These are phyloP conservation scores for Hemerocallis citrina DNA, from an alignment of 106 monocot species.

Conservation along the genomic window DNA sequence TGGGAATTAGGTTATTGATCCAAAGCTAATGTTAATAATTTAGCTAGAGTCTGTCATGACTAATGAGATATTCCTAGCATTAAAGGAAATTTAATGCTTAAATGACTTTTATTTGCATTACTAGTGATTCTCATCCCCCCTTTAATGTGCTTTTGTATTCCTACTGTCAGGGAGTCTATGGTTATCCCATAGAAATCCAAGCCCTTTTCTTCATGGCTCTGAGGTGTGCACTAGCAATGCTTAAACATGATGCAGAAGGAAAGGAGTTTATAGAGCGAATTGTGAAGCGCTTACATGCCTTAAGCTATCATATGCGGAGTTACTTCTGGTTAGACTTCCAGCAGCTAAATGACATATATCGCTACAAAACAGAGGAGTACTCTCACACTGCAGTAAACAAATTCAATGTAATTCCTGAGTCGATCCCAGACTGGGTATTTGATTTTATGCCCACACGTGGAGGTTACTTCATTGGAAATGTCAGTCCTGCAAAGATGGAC, in stretches of 20 bases:
- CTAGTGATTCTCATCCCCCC: background rate
- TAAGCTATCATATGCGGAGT: conserved; percentile 72
- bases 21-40: background rate
- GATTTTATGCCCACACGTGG: conserved; percentile 77
- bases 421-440: conserved; percentile 85
- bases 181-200: conserved; percentile 86
- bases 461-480: conserved; percentile 77
- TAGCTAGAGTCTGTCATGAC: background rate
- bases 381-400: conserved; percentile 89
- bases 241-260: conserved; percentile 69
- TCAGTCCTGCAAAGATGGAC: conserved; percentile 78
- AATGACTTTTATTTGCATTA: background rate
- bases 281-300: conserved; percentile 58
- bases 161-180: conserved; percentile 55
- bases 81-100: background rate
- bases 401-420: conserved; percentile 84
- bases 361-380: conserved; percentile 79
- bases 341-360: conserved; percentile 74
- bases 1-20: background rate
- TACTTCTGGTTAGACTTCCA: conserved; percentile 91
- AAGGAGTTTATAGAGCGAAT: conserved; percentile 68
- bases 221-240: conserved; percentile 42
- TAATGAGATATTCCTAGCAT: background rate
- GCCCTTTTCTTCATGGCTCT: conserved; percentile 88
- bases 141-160: background rate